These are phyloP conservation scores for Brettanomyces bruxellensis DNA, from an alignment of 805 yeast species.

Conservation along the genomic window DNA sequence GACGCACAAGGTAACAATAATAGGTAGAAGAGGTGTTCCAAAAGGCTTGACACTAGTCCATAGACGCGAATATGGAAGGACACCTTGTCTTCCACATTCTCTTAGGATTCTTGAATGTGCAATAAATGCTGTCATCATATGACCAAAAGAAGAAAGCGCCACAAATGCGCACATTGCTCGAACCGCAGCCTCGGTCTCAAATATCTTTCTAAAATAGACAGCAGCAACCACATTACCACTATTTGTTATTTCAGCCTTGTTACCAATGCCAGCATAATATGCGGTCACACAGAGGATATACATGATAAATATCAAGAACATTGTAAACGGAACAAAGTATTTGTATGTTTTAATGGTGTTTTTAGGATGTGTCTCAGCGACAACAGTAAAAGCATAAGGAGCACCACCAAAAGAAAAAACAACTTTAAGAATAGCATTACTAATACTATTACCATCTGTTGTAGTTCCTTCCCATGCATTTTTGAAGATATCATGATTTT, in stretches of 20 bases:
- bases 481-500: slow-evolving; percentile 21
- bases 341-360: slow-evolving; percentile 41
- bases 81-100: slow-evolving; percentile 76
- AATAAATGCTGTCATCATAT: slow-evolving; percentile 70
- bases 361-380: slow-evolving; percentile 32
- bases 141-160: slow-evolving; percentile 74
- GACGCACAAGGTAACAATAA: slow-evolving; percentile 68
- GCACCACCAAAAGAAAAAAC: slow-evolving; percentile 35
- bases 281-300: slow-evolving; percentile 74
- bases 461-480: slow-evolving; percentile 34
- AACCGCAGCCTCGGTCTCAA: slow-evolving; percentile 48
- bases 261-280: slow-evolving; percentile 74
- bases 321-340: slow-evolving; percentile 68
- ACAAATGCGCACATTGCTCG: slow-evolving; percentile 72
- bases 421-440: slow-evolving; percentile 34
- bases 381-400: slow-evolving; percentile 30
- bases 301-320: slow-evolving; percentile 49
- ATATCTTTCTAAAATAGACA: slow-evolving; percentile 61
- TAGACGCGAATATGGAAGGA: slow-evolving; percentile 62
- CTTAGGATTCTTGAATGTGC: slow-evolving; percentile 78
- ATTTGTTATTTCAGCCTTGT: slow-evolving; percentile 38
- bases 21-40: slow-evolving; percentile 63
- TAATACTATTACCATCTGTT: slow-evolving; percentile 31
- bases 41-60: slow-evolving; percentile 68
- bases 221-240: slow-evolving; percentile 73